phyloP scores from a whole-genome alignment of 352 stramenopile genomes.

The Aphanomyces astaci region DNA sequence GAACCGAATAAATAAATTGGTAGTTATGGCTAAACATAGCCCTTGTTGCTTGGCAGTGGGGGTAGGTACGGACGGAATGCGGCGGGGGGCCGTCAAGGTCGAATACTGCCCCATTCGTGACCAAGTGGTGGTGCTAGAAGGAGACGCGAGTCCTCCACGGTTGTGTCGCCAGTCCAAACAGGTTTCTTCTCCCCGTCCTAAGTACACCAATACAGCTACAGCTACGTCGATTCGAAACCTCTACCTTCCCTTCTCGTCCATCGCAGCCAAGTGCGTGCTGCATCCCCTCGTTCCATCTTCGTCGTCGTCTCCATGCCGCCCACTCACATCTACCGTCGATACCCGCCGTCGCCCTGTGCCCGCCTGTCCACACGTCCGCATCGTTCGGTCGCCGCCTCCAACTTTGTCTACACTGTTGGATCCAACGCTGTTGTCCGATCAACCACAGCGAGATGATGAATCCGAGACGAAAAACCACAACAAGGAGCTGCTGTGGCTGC shows the following conservation, averaged over 20 bases:
- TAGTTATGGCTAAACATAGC: neutral
- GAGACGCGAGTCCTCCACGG: neutral
- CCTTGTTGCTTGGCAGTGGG: neutral
- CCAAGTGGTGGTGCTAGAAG: neutral
- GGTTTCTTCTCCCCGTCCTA: too few relatives aligned
- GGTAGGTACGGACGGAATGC: neutral
- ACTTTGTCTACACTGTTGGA: neutral
- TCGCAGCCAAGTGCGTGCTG: neutral
- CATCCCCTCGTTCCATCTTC: neutral
- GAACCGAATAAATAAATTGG: neutral
- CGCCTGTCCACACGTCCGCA: neutral
- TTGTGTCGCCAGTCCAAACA: neutral
- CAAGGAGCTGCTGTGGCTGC: conserved; percentile 53
- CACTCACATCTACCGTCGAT: neutral
- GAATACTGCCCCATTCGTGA: neutral
- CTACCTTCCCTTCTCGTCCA: neutral
- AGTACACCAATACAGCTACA: neutral
- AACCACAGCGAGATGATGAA: neutral
- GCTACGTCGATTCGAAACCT: neutral
- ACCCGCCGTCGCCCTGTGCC: neutral
- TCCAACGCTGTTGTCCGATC: neutral
- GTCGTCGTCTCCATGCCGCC: neutral
- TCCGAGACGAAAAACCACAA: conserved; percentile 16
- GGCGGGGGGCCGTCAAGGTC: conserved; percentile 9
- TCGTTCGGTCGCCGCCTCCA: neutral